Evolutionary conservation across 441 rosid species (phyloP).

Genomic region (Brassica balearica): DNA sequence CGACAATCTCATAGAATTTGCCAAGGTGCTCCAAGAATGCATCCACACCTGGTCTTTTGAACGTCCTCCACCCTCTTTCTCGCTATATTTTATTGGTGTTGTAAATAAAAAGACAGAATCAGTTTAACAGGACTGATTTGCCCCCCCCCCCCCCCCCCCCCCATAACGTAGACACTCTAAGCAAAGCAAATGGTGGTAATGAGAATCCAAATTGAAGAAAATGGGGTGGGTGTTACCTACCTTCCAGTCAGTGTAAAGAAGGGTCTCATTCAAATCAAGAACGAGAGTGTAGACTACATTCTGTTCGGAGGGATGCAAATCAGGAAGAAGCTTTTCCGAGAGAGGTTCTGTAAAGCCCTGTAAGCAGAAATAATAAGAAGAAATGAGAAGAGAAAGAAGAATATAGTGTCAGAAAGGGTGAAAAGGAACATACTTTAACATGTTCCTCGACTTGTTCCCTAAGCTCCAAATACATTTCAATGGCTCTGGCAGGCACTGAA

Average conservation of each 20-base stretch:
- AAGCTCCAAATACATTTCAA: conserved; percentile 83
- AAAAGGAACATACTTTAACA: conserved; percentile 58
- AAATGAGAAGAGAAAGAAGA: not conserved
- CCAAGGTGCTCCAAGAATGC: conserved; percentile 90
- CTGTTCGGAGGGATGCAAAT: conserved; percentile 85
- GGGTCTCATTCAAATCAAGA: conserved; percentile 94
- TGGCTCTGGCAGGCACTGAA: conserved; percentile 79
- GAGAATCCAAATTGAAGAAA: conserved; percentile 1
- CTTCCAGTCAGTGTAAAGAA: conserved; percentile 94
- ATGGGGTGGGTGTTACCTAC: conserved; percentile 55
- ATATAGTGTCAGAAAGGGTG: not conserved
- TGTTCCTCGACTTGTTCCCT: conserved; percentile 81
- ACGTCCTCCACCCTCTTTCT: conserved; percentile 98
- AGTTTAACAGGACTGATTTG: not conserved
- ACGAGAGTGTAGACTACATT: conserved; percentile 81
- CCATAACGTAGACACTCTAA: not conserved
- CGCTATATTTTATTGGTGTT: conserved; percentile 55
- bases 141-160: not conserved
- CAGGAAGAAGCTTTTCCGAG: conserved; percentile 97
- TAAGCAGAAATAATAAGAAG: not conserved
- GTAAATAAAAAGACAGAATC: conserved; percentile 17
- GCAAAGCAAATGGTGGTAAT: not conserved
- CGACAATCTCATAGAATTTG: conserved; percentile 80
- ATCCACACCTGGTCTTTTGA: conserved; percentile 97
- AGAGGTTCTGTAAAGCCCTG: conserved; percentile 93